Percentiles rank a stretch among this genome's conserved stretches.
phyloP scores from a whole-genome alignment of 768 basidiomycete species.

The Tricholoma sp. region DNA sequence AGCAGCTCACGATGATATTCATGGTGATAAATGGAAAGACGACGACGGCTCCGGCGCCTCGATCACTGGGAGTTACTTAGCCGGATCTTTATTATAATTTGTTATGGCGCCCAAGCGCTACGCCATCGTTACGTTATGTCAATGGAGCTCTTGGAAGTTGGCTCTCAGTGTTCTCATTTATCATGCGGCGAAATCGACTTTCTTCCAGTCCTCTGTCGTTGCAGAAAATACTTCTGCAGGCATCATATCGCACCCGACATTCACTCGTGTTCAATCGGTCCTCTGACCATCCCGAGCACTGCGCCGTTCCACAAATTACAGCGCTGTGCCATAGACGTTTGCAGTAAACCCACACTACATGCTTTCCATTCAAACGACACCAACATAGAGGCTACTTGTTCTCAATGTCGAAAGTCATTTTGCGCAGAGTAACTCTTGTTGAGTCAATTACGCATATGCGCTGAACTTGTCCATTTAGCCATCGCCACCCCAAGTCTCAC shows the following conservation, averaged over 20 bases:
- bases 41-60: neutral
- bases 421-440: constrained; percentile 50
- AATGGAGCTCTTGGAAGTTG: constrained; percentile 43
- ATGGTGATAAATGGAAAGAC: constrained; percentile 34
- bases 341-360: constrained; percentile 52
- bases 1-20: constrained; percentile 69
- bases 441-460: constrained; percentile 6
- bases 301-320: constrained; percentile 26
- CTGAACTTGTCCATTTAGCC: constrained; percentile 35
- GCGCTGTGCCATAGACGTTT: constrained; percentile 47
- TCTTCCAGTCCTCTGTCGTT: constrained; percentile 69
- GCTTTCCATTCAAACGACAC: constrained; percentile 26
- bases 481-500: constrained; percentile 64
- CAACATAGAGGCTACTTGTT: constrained; percentile 35
- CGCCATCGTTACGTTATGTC: neutral
- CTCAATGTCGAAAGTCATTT: constrained; percentile 50
- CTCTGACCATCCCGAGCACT: constrained; percentile 1
- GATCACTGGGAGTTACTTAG: neutral
- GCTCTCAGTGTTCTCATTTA: constrained; percentile 57
- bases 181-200: constrained; percentile 67
- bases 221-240: constrained; percentile 56
- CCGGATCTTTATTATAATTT: too few species aligned
- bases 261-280: constrained; percentile 47
- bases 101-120: too few species aligned
- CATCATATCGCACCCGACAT: constrained; percentile 53